Base-by-base conservation (phyloP, 768 basidiomycete genomes). In the Phylloporus sp. region DNA sequence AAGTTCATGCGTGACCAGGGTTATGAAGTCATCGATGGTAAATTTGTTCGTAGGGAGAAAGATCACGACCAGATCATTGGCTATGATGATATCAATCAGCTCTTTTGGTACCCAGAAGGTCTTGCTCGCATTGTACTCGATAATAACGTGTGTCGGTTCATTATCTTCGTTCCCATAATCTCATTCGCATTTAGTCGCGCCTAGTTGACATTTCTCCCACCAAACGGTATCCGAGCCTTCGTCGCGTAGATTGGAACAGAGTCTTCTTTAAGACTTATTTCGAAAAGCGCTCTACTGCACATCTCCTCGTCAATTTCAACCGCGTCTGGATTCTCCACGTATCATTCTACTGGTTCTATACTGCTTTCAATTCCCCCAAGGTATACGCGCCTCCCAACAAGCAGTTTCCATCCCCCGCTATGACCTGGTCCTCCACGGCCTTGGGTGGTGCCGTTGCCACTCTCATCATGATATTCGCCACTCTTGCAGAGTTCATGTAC, bases 51-150 rank as follows among this genome's bases (percentile, higher is more conserved):
- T 52, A 83, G 85, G 65, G 97, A 98, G 77, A 90, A 80, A 70
- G 97, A 98, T 62, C 97, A 98, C 71, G 82, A 93, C 54, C 77
- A 92, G 60, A 91, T 97, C 67, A 94, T 98, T 60, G 97, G 97
- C n/a, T 99, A 99, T 67, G 97, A 99, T 69, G 97, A 99, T 68
- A 91, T 99, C 73, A 99, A 99, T 69, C 97, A 99, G 65, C 76
- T 98, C 22, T 99, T 99, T 73, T 99, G 97, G 97, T 99, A 98
- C 69, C 97, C 97, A 3, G 97, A 99, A 69, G 97, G 97, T 45
- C 80, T 99, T 47, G 88, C 91, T 1, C 87, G 91, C 60, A 97
- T 99, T 59, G 84, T 93, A 13, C 79, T 98, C 27, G 78, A 75
- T 31, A 93, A 97, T 68, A 90, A 88, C 63, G 92, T 94, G 59